Evolutionary conservation across 1,139 yeast genomes (phyloP).

Genomic region (Saccharomycopsis hybrid): DNA sequence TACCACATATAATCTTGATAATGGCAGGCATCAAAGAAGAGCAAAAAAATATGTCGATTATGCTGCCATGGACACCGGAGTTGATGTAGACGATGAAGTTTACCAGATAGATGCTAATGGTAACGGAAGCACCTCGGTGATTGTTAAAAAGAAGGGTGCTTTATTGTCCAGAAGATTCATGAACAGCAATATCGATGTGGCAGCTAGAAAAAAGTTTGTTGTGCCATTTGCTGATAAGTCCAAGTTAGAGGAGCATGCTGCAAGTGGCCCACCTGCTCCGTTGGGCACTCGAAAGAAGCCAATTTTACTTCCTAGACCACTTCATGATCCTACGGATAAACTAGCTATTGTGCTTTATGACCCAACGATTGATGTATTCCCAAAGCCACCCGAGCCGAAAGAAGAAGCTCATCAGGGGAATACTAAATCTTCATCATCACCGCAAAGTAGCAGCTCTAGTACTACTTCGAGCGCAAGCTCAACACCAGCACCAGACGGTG

Average conservation of each 20-base stretch:
- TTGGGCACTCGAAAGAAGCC: slow-evolving; percentile 73
- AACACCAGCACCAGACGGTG: no score
- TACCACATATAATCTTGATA: slow-evolving; percentile 20
- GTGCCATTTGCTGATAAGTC: slow-evolving; percentile 43
- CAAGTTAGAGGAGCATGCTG: slow-evolving; percentile 29
- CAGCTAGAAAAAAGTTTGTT: slow-evolving; percentile 37
- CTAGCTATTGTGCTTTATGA: slow-evolving; percentile 92
- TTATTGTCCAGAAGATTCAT: slow-evolving; percentile 41
- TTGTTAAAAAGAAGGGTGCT: slow-evolving; percentile 42
- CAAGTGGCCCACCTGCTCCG: slow-evolving; percentile 59
- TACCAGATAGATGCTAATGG: slow-evolving; percentile 37
- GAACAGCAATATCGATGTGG: slow-evolving; percentile 30
- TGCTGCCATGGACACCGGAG: slow-evolving; percentile 34
- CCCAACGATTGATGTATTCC: slow-evolving; percentile 61
- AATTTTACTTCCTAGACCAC: slow-evolving; percentile 73
- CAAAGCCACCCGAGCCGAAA: slow-evolving; percentile 25
- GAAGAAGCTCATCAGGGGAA: slow-evolving; percentile 17
- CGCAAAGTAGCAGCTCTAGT: neutral
- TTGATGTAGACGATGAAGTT: slow-evolving; percentile 25
- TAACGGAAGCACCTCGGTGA: slow-evolving; percentile 14
- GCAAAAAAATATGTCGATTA: slow-evolving; percentile 33
- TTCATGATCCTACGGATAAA: slow-evolving; percentile 90
- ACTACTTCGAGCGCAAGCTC: neutral
- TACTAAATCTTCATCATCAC: neutral
- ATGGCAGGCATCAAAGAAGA: slow-evolving; percentile 28